Evolutionary conservation across 2,329 filamentous ascomycete species (phyloP).

Genomic region (Grosmannia huntii): DNA sequence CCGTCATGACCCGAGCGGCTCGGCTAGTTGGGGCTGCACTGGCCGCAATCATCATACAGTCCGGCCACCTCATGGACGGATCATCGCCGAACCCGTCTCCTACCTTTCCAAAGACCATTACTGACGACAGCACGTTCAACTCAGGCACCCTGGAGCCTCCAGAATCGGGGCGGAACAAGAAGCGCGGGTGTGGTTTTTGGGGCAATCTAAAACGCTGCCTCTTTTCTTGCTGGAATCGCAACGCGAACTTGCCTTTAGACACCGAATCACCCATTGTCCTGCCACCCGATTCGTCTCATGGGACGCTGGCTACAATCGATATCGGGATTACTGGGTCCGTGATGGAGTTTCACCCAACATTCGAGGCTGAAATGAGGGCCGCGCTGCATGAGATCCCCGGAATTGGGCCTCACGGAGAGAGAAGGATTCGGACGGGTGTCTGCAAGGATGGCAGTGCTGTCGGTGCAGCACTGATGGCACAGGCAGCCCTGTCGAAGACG

Average conservation of each 20-base stretch:
- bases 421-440: not conserved
- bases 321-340: slow-evolving; percentile 1
- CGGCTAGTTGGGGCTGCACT: slow-evolving; percentile 82
- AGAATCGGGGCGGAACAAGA: not conserved
- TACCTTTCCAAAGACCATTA: not conserved
- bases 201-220: not conserved
- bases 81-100: not conserved
- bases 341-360: not conserved
- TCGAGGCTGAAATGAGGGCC: not conserved
- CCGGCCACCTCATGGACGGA: slow-evolving; percentile 37
- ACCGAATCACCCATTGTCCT: not conserved
- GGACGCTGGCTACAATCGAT: not conserved
- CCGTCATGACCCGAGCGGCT: slow-evolving; percentile 78
- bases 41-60: slow-evolving; percentile 68
- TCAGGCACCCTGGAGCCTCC: not conserved
- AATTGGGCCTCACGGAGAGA: not conserved
- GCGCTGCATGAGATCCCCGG: not conserved
- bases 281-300: not conserved
- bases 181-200: not conserved
- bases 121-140: not conserved
- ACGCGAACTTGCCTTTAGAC: not conserved
- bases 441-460: slow-evolving; percentile 1
- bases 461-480: not conserved
- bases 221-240: not conserved
- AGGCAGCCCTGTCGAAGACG: not conserved